Evolutionary conservation across 768 basidiomycete species (phyloP), one percentile per base, ranked within the genome.

Genomic region (Asterophora lycoperdoides): DNA sequence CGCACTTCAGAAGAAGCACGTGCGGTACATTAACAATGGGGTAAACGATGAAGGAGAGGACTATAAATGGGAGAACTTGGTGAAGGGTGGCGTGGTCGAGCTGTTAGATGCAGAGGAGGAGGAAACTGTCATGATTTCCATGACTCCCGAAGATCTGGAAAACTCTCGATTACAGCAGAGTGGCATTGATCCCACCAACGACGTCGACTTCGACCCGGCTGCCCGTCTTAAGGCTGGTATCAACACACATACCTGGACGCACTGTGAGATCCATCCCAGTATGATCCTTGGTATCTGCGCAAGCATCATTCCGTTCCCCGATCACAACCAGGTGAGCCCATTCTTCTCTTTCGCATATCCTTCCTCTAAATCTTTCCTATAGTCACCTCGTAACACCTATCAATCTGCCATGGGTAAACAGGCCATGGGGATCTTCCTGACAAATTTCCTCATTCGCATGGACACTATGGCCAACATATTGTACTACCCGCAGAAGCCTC

Each of bases 361-460:
- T 26, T 34, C 52, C 40, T 53, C 48, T 58, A 11, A 59, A 29
- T 8, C 42, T 29, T 33, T 26, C 46, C 28, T 8, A n/a, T 55
- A 98, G 91, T 99, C 95, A 51, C 95, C 95, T 56, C 96, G 95
- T 83, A 99, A 99, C 64, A 99, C 95, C 4, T 99, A 99, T 63
- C 95, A 99, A 72, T 98, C 95, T 38, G 95, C 95, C 44, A 99
- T 99, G 95, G 96, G 96, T 59, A 99, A 99, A 73, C 95, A 99
- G 81, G 95, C 95, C 9, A 99, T 99, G 95, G 95, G 96, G 43
- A 93, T 98, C 56, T 96, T 89, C 70, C 78, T 98, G 30, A 98
- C 95, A 30, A 99, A 98, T 69, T 99, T 95, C 78, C 81, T 96
- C 57, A 88, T 97, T 57, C 92, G 95, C 46, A 95, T 98, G 93